Conservation (phyloP, 208 protist species). For the Acanthamoeba castellanii region DNA sequence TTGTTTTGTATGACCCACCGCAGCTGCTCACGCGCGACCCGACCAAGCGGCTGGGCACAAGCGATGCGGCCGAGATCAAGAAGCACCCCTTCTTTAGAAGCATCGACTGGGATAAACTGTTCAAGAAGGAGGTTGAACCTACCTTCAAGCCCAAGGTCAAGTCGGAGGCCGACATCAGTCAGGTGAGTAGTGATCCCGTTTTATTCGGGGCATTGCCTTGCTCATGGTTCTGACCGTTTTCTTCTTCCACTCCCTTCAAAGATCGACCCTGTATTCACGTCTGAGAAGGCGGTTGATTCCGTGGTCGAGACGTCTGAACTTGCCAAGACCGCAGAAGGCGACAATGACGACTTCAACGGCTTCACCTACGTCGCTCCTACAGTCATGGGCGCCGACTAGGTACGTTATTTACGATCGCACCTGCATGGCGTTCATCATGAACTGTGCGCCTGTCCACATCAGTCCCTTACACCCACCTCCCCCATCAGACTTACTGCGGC, state of each 20-base stretch:
- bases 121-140: constrained; percentile 79
- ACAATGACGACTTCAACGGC: constrained; percentile 26
- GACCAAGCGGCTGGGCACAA: constrained; percentile 74
- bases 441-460: background rate
- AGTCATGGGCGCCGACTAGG: background rate
- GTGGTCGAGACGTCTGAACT: constrained; percentile 63
- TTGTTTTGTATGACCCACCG: background rate
- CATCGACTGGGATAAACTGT: constrained; percentile 85
- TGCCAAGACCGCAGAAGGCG: background rate
- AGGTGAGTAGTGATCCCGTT: background rate
- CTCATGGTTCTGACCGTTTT: constrained; percentile 1
- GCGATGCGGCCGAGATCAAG: constrained; percentile 44
- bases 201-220: background rate
- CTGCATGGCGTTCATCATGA: background rate
- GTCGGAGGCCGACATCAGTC: background rate
- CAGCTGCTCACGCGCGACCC: constrained; percentile 81
- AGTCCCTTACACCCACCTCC: background rate
- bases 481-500: too few relatives aligned
- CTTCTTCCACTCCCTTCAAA: constrained; percentile 7
- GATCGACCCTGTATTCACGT: constrained; percentile 83
- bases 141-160: constrained; percentile 85
- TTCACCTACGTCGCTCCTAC: constrained; percentile 17
- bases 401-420: background rate
- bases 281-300: constrained; percentile 75
- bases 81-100: constrained; percentile 82